phyloP scores from a whole-genome alignment of 2,329 filamentous ascomycete genomes.

The Penicillium sp. region DNA sequence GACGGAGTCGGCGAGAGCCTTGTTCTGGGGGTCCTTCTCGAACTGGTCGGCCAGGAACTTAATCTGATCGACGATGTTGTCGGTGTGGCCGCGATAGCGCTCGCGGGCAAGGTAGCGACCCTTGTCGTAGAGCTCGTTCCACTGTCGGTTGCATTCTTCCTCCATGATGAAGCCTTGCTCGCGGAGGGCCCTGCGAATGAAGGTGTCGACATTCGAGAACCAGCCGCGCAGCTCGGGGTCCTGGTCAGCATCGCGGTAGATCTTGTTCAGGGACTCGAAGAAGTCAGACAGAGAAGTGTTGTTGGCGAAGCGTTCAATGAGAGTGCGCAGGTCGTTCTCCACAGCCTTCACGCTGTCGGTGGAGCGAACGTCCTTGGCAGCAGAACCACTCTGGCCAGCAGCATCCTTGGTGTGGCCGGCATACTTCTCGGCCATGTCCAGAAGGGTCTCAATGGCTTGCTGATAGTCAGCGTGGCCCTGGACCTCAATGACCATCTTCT shows the following conservation, averaged over 20 bases:
- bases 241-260: conserved; percentile 82
- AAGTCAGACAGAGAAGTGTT: conserved; percentile 84
- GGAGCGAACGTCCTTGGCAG: conserved; percentile 69
- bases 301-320: conserved; percentile 95
- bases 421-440: conserved; percentile 82
- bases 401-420: conserved; percentile 68
- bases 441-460: conserved; percentile 82
- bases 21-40: conserved; percentile 82
- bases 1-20: conserved; percentile 69
- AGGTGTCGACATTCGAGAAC: conserved; percentile 77
- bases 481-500: conserved; percentile 97
- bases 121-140: conserved; percentile 80
- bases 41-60: conserved; percentile 90
- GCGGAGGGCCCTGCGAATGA: conserved; percentile 77
- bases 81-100: conserved; percentile 81
- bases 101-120: conserved; percentile 84
- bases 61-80: conserved; percentile 82
- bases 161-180: conserved; percentile 90
- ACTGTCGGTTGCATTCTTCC: conserved; percentile 73
- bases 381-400: conserved; percentile 62
- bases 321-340: conserved; percentile 75
- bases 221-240: conserved; percentile 85
- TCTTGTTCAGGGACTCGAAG: conserved; percentile 76
- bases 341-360: conserved; percentile 65
- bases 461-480: conserved; percentile 94